Evolutionary conservation across 2,329 filamentous ascomycete genomes (phyloP).

Genomic region (Colletotrichum sansevieriae): DNA sequence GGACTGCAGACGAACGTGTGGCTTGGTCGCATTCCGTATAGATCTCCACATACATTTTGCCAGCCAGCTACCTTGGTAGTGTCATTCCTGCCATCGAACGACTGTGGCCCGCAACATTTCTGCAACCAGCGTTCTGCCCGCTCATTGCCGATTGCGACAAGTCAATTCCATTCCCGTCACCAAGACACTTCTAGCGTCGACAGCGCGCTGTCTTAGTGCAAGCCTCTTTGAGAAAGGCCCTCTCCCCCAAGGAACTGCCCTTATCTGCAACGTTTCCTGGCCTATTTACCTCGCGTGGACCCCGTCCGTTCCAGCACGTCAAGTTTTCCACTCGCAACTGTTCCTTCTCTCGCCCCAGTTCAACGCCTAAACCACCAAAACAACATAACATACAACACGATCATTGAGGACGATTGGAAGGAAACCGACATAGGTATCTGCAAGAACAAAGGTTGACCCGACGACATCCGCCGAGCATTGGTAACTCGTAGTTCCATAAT

Average conservation of each 20-base stretch:
- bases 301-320: slow-evolving; percentile 21
- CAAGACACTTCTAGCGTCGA: slow-evolving; percentile 40
- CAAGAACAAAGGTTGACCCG: neutral
- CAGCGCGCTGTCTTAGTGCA: slow-evolving; percentile 34
- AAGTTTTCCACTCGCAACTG: neutral
- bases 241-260: slow-evolving; percentile 1
- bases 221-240: slow-evolving; percentile 25
- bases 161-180: slow-evolving; percentile 43
- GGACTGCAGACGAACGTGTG: slow-evolving; percentile 28
- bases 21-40: slow-evolving; percentile 40
- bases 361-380: slow-evolving; percentile 7
- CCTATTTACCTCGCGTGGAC: slow-evolving; percentile 37
- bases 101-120: slow-evolving; percentile 30
- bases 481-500: too few species aligned
- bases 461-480: too few species aligned
- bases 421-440: neutral
- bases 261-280: slow-evolving; percentile 34
- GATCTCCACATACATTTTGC: slow-evolving; percentile 34
- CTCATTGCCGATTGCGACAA: slow-evolving; percentile 39
- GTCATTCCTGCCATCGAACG: slow-evolving; percentile 26
- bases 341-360: neutral
- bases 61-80: slow-evolving; percentile 22
- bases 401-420: neutral
- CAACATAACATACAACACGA: neutral
- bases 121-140: slow-evolving; percentile 36